Base-by-base conservation (phyloP, 139 green algal genomes). In the Diplosphaera chodatii region DNA sequence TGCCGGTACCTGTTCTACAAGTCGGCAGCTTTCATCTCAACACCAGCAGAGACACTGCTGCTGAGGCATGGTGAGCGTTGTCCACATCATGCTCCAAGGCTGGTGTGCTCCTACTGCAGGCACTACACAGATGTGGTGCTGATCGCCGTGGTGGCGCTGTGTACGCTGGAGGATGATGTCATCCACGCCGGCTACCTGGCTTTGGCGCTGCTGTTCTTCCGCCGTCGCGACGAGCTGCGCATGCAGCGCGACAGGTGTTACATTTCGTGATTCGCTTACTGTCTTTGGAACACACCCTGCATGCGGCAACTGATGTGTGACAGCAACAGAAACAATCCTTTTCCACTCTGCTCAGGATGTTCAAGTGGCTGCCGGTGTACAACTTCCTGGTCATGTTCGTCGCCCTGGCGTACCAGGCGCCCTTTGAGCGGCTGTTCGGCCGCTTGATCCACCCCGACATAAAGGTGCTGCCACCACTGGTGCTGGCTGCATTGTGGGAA, bases 101-200 rank as follows among this genome's bases (percentile, higher is more conserved):
- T n/a, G n/a, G n/a, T n/a, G n/a, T n/a, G n/a, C n/a, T 13, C 37
- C 37, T 15, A 1, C 25, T 69, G 70, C 78, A 82, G 84, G 67
- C 76, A 84, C 63, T 84, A 78, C 30, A 74, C 84, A 30, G 84
- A 89, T 40, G 37, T 79, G 3, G 56, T 88, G 27, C 62, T 90
- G 41, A 59, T 90, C 21, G 71, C 78, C 8, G 76, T 87, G 48
- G 81, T 90, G 29, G 82, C 80, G 21, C 65, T 89, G 48, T 85
- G 84, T 67, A 84, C 84, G 0, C 29, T 89, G 55, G 88, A 93
- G 73, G 84, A 87, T 69, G 89, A 95, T 75, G 70, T 92, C 40
- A 82, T 93, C 62, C 88, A 93, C 64, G 86, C 84, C 15, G 84
- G 84, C 10, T 95, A 95, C 78, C 83, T 95, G 68, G 88, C 88